Base-by-base conservation (phyloP, 805 yeast genomes). In the Saturnispora sanitii region DNA sequence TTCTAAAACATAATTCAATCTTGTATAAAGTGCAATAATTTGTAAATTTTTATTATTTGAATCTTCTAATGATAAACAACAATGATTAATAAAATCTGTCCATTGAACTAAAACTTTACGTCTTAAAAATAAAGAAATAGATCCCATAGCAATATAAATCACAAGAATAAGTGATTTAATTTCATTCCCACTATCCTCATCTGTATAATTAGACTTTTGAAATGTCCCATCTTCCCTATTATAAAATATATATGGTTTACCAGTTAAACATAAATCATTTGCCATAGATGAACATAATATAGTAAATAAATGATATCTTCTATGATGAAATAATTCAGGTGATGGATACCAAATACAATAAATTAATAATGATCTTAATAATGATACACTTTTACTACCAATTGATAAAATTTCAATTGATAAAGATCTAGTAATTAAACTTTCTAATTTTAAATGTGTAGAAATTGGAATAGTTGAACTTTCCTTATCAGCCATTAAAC, bases 281-380 rank as follows among this genome's bases (percentile, higher is more conserved):
- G 82, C 70, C 58, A 87, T 65, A 4, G 81, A 67, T 12, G 79
- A 74, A 39, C 87, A 76, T 18, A 84, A 63, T 12, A 74, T 65
- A 41, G 76, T 74, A 47, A 84, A 68, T 39, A 85, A 64, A 54
- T 83, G 92, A 48, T 79, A 78, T 36, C 94, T 73, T 43, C 94
- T 74, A 50, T 82, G 82, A 47, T 78, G 82, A 48, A 83, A 82
- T 49, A 83, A 65, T 57, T 85, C 95, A 0, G 95, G 83, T 4
- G 84, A 73, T 48, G 82, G 83, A 55, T 85, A 86, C 95, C 95
- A 87, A 22, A 79, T 58, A 20, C 82, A 71, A 39, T 82, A 63
- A 5, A 83, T 52, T 16, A 82, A 54, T 37, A 82, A 61, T 16
- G 79, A 63, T 55, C 79, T 78, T 30, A 86, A 62, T 28, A 84